phyloP scores from a whole-genome alignment of 441 rosid genomes.

The Iberis amara region DNA sequence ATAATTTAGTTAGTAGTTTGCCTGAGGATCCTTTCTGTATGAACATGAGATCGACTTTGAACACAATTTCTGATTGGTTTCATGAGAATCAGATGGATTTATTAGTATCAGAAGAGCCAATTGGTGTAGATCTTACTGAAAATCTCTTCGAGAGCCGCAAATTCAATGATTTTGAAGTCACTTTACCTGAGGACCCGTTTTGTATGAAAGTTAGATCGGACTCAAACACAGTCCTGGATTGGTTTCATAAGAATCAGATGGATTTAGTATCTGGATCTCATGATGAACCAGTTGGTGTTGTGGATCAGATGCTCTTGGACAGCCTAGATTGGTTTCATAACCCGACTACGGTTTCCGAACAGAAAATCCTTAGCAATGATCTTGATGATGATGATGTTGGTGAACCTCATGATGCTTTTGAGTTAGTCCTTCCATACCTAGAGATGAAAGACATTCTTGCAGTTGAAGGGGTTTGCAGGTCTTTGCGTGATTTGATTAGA shows the following conservation, averaged over 20 bases:
- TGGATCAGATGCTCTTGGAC: too few relatives aligned
- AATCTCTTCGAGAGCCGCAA: background rate
- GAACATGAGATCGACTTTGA: conserved; percentile 29
- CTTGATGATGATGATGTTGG: conserved; percentile 24
- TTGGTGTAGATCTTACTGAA: too few relatives aligned
- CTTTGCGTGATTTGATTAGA: conserved; percentile 32
- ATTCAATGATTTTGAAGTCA: conserved; percentile 1
- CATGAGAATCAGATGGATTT: conserved; percentile 29
- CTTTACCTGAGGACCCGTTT: conserved; percentile 28
- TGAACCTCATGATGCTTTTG: conserved; percentile 38
- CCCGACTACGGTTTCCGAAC: too few relatives aligned
- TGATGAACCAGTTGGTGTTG: background rate
- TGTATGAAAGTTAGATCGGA: conserved; percentile 12
- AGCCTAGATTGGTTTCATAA: too few relatives aligned
- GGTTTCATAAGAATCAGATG: conserved; percentile 28
- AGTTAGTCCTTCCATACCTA: conserved; percentile 33
- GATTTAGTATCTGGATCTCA: conserved; percentile 21
- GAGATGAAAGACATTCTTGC: conserved; percentile 33
- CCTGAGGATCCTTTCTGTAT: conserved; percentile 43
- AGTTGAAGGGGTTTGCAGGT: conserved; percentile 43
- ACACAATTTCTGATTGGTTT: conserved; percentile 30
- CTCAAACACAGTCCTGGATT: conserved; percentile 13
- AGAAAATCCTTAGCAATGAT: background rate
- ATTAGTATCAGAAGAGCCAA: conserved; percentile 11
- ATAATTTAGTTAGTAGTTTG: conserved; percentile 14